These are phyloP conservation scores for Henningerozyma blattae DNA, from an alignment of 805 yeast species.

Conservation along the genomic window DNA sequence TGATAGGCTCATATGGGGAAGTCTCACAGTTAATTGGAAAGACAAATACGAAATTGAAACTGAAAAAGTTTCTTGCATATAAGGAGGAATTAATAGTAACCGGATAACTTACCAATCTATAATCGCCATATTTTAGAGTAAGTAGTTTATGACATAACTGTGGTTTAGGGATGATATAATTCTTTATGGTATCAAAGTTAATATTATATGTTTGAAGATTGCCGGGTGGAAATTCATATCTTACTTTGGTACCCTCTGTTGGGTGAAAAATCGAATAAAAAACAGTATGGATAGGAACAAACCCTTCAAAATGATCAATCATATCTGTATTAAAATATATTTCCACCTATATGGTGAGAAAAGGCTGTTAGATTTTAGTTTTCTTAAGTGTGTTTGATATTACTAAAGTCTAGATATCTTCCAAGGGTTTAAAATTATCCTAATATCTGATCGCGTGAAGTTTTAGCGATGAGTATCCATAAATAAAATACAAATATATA, in stretches of 20 bases:
- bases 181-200: slow-evolving; percentile 76
- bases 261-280: slow-evolving; percentile 93
- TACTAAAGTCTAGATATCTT: too few relatives aligned
- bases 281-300: slow-evolving; percentile 77
- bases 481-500: too few relatives aligned
- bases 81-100: slow-evolving; percentile 62
- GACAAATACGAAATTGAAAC: slow-evolving; percentile 86
- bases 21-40: slow-evolving; percentile 75
- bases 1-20: slow-evolving; percentile 76
- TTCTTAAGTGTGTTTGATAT: too few relatives aligned
- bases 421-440: too few relatives aligned
- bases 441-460: too few relatives aligned
- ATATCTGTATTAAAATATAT: too few relatives aligned
- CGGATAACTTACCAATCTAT: slow-evolving; percentile 76
- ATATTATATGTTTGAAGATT: slow-evolving; percentile 29
- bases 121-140: slow-evolving; percentile 57
- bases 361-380: too few relatives aligned
- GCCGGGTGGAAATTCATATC: slow-evolving; percentile 82
- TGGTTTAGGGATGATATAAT: slow-evolving; percentile 89
- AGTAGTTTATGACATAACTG: slow-evolving; percentile 75
- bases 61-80: slow-evolving; percentile 85
- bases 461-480: too few relatives aligned
- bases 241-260: slow-evolving; percentile 85
- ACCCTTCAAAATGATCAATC: slow-evolving; percentile 39
- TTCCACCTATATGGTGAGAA: too few relatives aligned